Percentiles rank a stretch among this genome's conserved stretches.
These are phyloP conservation scores for Curvularia sp. DNA, from an alignment of 2,329 filamentous ascomycete genomes.

Conservation along the genomic window DNA sequence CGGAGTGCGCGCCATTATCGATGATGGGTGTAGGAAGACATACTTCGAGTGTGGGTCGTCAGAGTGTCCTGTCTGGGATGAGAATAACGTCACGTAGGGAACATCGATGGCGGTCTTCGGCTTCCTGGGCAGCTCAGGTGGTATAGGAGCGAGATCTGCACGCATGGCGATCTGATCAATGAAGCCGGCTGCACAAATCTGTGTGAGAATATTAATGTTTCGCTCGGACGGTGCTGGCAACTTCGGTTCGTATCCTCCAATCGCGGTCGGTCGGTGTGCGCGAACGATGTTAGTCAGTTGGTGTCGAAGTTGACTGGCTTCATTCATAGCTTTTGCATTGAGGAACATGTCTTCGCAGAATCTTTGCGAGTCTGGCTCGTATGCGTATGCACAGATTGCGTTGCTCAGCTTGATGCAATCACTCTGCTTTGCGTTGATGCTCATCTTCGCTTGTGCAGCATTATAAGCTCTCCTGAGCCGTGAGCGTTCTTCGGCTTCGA, in stretches of 20 bases:
- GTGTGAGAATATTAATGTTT: constrained; percentile 78
- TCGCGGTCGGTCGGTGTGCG: constrained; percentile 67
- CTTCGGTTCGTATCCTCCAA: constrained; percentile 52
- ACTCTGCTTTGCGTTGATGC: constrained; percentile 75
- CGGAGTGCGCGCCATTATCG: constrained; percentile 70
- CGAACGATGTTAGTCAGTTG: constrained; percentile 85
- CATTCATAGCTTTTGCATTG: constrained; percentile 83
- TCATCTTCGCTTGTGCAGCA: constrained; percentile 77
- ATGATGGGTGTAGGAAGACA: constrained; percentile 88
- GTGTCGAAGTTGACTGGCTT: constrained; percentile 80
- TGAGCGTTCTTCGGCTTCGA: constrained; percentile 73
- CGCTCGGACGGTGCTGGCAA: constrained; percentile 69
- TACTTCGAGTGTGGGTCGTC: constrained; percentile 64
- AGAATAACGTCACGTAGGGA: constrained; percentile 85
- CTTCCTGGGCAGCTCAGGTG: constrained; percentile 62
- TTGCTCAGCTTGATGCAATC: constrained; percentile 92
- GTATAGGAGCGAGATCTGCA: constrained; percentile 79
- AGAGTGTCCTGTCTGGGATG: constrained; percentile 60
- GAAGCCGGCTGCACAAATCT: constrained; percentile 91
- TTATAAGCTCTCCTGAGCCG: constrained; percentile 70
- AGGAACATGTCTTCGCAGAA: constrained; percentile 89
- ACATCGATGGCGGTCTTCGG: constrained; percentile 89
- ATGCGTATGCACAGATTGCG: constrained; percentile 80
- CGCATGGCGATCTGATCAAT: constrained; percentile 94
- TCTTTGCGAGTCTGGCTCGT: constrained; percentile 58